Evolutionary conservation across 2,329 filamentous ascomycete genomes (phyloP), one percentile per base, ranked within the genome.

Genomic region (Zymoseptoria crescenta): DNA sequence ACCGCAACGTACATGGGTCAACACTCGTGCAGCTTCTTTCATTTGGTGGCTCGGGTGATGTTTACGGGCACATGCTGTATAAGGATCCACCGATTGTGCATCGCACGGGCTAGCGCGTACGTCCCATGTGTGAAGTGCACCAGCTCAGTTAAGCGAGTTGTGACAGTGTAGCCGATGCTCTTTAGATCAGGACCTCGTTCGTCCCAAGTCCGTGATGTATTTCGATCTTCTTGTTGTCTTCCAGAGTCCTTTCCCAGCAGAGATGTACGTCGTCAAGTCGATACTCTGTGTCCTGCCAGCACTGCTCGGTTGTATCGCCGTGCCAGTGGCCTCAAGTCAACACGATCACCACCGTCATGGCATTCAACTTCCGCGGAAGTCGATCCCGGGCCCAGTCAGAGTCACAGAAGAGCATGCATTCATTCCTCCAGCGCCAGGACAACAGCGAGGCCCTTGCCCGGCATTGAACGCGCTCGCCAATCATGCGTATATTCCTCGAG

Each of bases 401-500:
- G 55, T 59, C 8, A 55, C 45, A 35, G 41, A 29, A 51, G 56
- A 55, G 13, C 56, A 58, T 52, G 56, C 35, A 19, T 58, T 58
- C 28, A 28, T 35, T 7, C 49, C 56, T 16, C 56, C 56, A 16
- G 45, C 21, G 28, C 29, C 50, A 30, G 56, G 52, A n/a, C 52
- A 58, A 35, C 56, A 58, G n/a, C 19, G 56, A 52, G 52, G 56
- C 6, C 52, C 56, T 35, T 58, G 56, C 29, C 51, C 51, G 27
- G 51, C 24, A 10, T 29, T 52, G 20, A 52, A 52, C 24, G 51
- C 51, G 13, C 20, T 52, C 3, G 51, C 64, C 6, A 65, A 65
- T 29, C 64, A 65, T 57, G 62, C 57, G 28, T 65, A 64, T 35
- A 64, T 65, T 27, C 51, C 63, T 19, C 56, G 60, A 56, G 49